phyloP scores from a whole-genome alignment of 345 rosid genomes.

The Adansonia digitata region DNA sequence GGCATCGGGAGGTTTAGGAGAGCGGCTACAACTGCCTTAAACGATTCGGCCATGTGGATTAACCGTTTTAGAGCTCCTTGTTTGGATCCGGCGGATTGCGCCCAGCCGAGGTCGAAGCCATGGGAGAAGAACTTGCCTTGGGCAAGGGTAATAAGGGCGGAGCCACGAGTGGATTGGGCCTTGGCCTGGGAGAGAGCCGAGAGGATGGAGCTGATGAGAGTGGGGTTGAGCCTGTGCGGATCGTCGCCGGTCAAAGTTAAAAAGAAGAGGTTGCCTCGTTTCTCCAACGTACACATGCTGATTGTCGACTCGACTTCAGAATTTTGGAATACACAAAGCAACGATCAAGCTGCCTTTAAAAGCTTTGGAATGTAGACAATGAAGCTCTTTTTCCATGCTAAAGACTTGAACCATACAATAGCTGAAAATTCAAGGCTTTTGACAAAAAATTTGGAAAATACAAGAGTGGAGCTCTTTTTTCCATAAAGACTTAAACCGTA shows the following conservation, averaged over 20 bases:
- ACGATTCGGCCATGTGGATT: slow-evolving; percentile 35
- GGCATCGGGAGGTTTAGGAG: slow-evolving; percentile 1
- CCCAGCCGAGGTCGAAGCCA: slow-evolving; percentile 67
- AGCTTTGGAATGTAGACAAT: too few relatives aligned
- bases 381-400: too few relatives aligned
- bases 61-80: slow-evolving; percentile 10
- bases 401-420: too few relatives aligned
- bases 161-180: slow-evolving; percentile 31
- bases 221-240: slow-evolving; percentile 65
- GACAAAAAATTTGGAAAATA: too few relatives aligned
- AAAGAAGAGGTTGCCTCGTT: slow-evolving; percentile 43
- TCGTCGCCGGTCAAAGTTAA: slow-evolving; percentile 51
- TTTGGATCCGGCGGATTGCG: slow-evolving; percentile 23
- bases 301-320: neutral
- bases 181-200: too few relatives aligned
- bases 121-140: slow-evolving; percentile 83
- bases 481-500: too few relatives aligned
- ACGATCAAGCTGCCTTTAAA: too few relatives aligned
- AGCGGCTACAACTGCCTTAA: slow-evolving; percentile 35
- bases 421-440: too few relatives aligned
- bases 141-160: slow-evolving; percentile 65
- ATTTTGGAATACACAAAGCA: too few relatives aligned
- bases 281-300: slow-evolving; percentile 42
- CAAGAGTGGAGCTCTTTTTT: too few relatives aligned
- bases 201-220: slow-evolving; percentile 37